Evolutionary conservation across 2,329 filamentous ascomycete genomes (phyloP).

Genomic region (Dactylellina parvicollis): DNA sequence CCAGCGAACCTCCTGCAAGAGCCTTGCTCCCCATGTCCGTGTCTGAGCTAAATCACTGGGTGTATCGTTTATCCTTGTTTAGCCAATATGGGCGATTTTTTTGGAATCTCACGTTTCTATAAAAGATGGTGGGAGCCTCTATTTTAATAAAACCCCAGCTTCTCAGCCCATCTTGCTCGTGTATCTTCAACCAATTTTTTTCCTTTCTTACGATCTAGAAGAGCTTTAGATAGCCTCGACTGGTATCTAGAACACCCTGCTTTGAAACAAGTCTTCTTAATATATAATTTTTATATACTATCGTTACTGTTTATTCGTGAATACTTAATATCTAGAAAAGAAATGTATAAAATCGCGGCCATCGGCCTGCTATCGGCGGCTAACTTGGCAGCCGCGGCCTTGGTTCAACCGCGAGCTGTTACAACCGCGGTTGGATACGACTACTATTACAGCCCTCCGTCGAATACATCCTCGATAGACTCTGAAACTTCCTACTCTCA

Average conservation of each 20-base stretch:
- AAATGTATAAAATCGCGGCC: conserved; percentile 29
- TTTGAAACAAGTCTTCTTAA: conserved; percentile 12
- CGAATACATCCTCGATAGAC: conserved; percentile 20
- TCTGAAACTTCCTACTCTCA: background rate
- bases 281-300: background rate
- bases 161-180: background rate
- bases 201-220: conserved; percentile 10
- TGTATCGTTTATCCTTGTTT: conserved; percentile 47
- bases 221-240: conserved; percentile 32
- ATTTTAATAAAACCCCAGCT: conserved; percentile 22
- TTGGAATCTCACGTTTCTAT: conserved; percentile 12
- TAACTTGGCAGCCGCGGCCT: conserved; percentile 19
- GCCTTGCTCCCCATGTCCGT: conserved; percentile 24
- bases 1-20: background rate
- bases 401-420: background rate
- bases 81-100: conserved; percentile 26
- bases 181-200: background rate
- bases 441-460: conserved; percentile 17
- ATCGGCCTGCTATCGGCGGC: conserved; percentile 35
- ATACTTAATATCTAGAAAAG: conserved; percentile 14
- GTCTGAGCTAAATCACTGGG: conserved; percentile 35
- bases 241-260: background rate
- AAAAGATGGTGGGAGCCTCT: conserved; percentile 14
- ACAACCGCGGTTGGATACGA: conserved; percentile 1
- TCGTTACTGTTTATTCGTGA: conserved; percentile 5